These are phyloP conservation scores for Leishmania major DNA, from an alignment of 208 protist genomes.

Conservation along the genomic window DNA sequence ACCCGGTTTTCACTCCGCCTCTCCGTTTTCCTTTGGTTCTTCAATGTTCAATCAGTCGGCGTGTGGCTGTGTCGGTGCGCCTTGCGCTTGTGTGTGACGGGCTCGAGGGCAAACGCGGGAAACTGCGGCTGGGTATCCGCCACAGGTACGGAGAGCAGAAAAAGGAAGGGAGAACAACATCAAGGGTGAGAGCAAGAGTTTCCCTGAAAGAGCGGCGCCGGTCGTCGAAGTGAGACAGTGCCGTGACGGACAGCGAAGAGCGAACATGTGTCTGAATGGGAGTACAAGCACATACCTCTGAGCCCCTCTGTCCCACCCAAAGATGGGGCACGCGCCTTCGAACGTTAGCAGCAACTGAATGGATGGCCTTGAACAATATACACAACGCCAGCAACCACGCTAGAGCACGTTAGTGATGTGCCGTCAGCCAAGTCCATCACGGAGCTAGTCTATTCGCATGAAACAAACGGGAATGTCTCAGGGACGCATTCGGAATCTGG, in stretches of 20 bases:
- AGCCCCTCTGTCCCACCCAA: neutral
- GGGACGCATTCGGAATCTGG: neutral
- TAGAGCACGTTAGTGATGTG: neutral
- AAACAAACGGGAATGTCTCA: neutral
- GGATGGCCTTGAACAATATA: neutral
- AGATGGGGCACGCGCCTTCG: neutral
- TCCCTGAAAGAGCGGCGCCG: neutral
- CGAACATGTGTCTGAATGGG: neutral
- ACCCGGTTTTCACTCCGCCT: too few species aligned
- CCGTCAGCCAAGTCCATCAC: neutral
- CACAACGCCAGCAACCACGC: neutral
- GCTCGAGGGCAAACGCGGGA: neutral
- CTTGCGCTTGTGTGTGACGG: neutral
- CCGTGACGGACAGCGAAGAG: neutral
- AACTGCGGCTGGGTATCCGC: neutral
- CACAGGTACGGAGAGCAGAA: neutral
- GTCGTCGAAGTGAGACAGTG: neutral
- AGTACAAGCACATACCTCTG: neutral
- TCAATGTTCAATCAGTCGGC: neutral
- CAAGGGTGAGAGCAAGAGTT: neutral
- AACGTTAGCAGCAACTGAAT: neutral
- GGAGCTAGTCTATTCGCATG: neutral
- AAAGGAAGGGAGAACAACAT: neutral
- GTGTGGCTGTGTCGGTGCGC: neutral
- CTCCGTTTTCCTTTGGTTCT: too few species aligned